phyloP scores from a whole-genome alignment of 768 basidiomycete genomes.

The Pleurotus giganteus region DNA sequence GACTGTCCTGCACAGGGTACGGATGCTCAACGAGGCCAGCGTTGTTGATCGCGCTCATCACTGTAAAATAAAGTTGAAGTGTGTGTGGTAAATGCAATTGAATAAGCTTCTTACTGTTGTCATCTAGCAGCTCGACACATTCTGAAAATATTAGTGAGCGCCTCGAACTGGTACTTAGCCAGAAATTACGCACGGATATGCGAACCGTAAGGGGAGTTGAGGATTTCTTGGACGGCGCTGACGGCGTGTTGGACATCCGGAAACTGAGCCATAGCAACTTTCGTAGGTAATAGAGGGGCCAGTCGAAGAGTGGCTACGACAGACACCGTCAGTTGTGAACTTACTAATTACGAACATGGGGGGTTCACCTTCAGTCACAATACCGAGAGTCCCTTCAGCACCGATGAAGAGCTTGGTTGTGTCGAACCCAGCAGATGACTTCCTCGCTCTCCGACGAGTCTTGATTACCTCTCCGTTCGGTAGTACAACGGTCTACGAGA shows the following conservation, averaged over 20 bases:
- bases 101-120: slow-evolving; percentile 45
- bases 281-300: slow-evolving; percentile 76
- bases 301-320: slow-evolving; percentile 76
- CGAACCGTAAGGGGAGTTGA: slow-evolving; percentile 63
- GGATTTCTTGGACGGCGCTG: slow-evolving; percentile 77
- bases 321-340: background rate
- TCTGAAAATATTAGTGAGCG: slow-evolving; percentile 38
- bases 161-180: background rate
- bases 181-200: slow-evolving; percentile 61
- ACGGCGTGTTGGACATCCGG: slow-evolving; percentile 76
- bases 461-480: slow-evolving; percentile 90
- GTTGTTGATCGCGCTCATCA: slow-evolving; percentile 76
- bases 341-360: background rate
- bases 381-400: slow-evolving; percentile 77
- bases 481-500: slow-evolving; percentile 75
- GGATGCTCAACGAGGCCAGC: slow-evolving; percentile 58
- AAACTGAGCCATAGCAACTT: slow-evolving; percentile 88
- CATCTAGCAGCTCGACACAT: slow-evolving; percentile 87
- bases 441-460: slow-evolving; percentile 73
- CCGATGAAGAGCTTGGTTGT: slow-evolving; percentile 85
- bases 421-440: slow-evolving; percentile 88
- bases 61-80: slow-evolving; percentile 26
- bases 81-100: background rate
- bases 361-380: slow-evolving; percentile 74
- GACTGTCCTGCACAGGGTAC: slow-evolving; percentile 71